A percentile compares a stretch with the other conserved stretches of the same genome.
phyloP scores from a whole-genome alignment of 768 basidiomycete genomes.

The Harrya chromipes region DNA sequence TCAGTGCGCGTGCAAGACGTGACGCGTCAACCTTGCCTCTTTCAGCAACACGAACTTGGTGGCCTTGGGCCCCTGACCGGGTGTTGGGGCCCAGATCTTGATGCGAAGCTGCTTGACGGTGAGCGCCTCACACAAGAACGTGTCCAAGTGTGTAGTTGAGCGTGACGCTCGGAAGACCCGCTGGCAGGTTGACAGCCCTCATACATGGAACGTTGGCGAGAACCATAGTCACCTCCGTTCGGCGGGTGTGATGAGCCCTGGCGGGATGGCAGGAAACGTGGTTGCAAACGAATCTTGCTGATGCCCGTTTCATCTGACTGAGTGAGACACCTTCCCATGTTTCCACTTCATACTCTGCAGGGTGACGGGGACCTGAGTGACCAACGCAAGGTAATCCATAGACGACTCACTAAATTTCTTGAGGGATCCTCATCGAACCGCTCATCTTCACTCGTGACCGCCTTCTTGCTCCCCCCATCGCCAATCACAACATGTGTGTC shows the following conservation, averaged over 20 bases:
- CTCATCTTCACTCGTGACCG: slow-evolving; percentile 91
- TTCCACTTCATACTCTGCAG: slow-evolving; percentile 86
- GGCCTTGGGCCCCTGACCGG: slow-evolving; percentile 70
- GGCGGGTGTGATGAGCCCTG: slow-evolving; percentile 68
- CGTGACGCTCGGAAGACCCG: slow-evolving; percentile 71
- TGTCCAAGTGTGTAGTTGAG: slow-evolving; percentile 75
- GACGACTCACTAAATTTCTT: slow-evolving; percentile 86
- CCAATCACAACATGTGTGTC: slow-evolving; percentile 92
- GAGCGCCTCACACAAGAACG: slow-evolving; percentile 82
- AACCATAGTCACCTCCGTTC: slow-evolving; percentile 71
- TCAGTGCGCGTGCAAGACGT: neutral
- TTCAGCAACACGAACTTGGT: slow-evolving; percentile 77
- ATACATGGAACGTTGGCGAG: slow-evolving; percentile 40
- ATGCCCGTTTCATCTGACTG: slow-evolving; percentile 74
- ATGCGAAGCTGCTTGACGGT: slow-evolving; percentile 88
- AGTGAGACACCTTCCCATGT: slow-evolving; percentile 81
- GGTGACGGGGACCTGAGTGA: slow-evolving; percentile 6
- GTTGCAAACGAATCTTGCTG: slow-evolving; percentile 59
- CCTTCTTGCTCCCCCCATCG: slow-evolving; percentile 92
- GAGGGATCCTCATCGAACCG: slow-evolving; percentile 98
- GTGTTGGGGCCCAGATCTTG: slow-evolving; percentile 84
- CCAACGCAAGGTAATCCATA: neutral
- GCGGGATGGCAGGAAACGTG: slow-evolving; percentile 51
- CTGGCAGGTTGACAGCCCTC: slow-evolving; percentile 43
- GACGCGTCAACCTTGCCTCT: slow-evolving; percentile 48